Conservation (phyloP, 1,284 basidiomycete species). For the Mrakiaceae sp. region DNA sequence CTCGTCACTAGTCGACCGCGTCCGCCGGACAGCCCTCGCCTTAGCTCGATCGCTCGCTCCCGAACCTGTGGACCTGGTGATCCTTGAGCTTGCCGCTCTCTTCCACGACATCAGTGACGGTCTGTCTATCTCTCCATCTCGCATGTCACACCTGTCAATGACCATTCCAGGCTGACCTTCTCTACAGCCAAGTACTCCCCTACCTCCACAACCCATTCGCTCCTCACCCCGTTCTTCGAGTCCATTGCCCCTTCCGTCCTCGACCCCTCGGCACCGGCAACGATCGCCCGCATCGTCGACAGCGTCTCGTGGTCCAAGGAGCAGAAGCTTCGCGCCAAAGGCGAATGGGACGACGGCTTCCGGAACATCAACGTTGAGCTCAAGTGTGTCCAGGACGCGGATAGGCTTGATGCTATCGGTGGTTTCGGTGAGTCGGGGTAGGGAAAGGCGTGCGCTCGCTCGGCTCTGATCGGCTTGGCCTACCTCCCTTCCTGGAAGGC, state of each 20-base stretch:
- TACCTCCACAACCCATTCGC: constrained; percentile 19
- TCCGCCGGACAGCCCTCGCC: constrained; percentile 59
- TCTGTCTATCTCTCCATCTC: constrained; percentile 49
- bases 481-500: constrained; percentile 39
- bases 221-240: constrained; percentile 23
- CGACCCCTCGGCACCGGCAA: background rate
- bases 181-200: constrained; percentile 28
- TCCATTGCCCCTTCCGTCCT: background rate
- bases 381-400: constrained; percentile 85
- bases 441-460: background rate
- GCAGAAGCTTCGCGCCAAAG: constrained; percentile 48
- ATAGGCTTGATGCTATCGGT: constrained; percentile 82
- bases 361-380: constrained; percentile 65
- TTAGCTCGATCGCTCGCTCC: constrained; percentile 45
- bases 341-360: constrained; percentile 51
- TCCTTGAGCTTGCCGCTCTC: constrained; percentile 67
- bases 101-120: constrained; percentile 81
- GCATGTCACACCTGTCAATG: constrained; percentile 41
- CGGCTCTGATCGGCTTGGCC: background rate
- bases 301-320: constrained; percentile 82
- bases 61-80: constrained; percentile 27
- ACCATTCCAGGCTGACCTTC: background rate
- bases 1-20: constrained; percentile 54
- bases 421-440: constrained; percentile 55
- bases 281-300: constrained; percentile 47